These are phyloP conservation scores for Colletotrichum sp. DNA, from an alignment of 2,329 filamentous ascomycete genomes.

Conservation along the genomic window DNA sequence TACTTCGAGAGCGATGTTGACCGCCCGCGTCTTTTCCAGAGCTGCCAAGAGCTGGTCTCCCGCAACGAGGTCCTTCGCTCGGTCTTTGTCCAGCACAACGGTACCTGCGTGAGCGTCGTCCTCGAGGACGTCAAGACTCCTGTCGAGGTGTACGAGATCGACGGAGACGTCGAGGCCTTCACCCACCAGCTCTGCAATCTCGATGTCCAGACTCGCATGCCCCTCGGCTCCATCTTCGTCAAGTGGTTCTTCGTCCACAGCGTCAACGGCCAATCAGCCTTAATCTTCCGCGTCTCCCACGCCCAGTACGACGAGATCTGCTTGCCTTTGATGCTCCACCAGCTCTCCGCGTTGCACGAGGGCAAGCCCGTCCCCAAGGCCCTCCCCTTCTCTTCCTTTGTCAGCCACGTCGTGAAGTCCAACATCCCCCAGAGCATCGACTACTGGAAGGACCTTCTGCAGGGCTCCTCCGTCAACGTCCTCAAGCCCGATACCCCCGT, in stretches of 20 bases:
- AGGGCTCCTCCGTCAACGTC: conserved; percentile 53
- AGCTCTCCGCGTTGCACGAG: conserved; percentile 60
- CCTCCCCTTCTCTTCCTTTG: conserved; percentile 51
- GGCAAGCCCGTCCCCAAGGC: conserved; percentile 32
- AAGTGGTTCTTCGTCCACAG: conserved; percentile 60
- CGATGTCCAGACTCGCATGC: conserved; percentile 61
- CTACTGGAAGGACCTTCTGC: conserved; percentile 67
- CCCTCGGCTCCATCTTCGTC: conserved; percentile 64
- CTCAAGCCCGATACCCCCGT: conserved; percentile 44
- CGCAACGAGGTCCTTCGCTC: conserved; percentile 70
- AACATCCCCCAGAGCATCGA: conserved; percentile 54
- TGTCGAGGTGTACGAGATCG: conserved; percentile 58
- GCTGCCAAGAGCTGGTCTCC: conserved; percentile 61
- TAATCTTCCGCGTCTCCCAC: conserved; percentile 69
- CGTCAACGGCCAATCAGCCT: conserved; percentile 38
- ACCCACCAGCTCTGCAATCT: conserved; percentile 57
- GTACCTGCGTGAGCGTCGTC: conserved; percentile 61
- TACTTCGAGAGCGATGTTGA: conserved; percentile 61
- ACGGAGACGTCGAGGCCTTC: conserved; percentile 55
- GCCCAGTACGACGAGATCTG: conserved; percentile 75
- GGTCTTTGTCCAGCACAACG: conserved; percentile 62
- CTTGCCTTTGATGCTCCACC: conserved; percentile 64
- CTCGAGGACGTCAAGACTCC: conserved; percentile 57
- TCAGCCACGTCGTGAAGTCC: conserved; percentile 44
- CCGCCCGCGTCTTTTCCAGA: conserved; percentile 48